These are phyloP conservation scores for Laguncularia racemosa DNA, from an alignment of 345 rosid genomes.

Conservation along the genomic window DNA sequence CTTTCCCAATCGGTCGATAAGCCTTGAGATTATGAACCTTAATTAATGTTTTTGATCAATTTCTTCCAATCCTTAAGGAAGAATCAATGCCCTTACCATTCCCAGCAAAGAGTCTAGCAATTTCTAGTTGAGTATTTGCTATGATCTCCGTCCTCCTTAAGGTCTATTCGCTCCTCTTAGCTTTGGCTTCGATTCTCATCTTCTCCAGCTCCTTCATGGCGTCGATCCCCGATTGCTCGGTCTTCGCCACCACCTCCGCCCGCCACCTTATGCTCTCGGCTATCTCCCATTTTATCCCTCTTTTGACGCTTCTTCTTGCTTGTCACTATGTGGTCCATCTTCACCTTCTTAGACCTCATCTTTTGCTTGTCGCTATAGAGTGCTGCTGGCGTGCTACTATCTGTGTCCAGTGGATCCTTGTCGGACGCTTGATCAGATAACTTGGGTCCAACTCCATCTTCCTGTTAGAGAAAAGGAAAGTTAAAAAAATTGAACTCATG, in stretches of 20 bases:
- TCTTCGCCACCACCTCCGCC: conserved; percentile 72
- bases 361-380: conserved; percentile 41
- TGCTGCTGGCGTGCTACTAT: conserved; percentile 84
- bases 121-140: conserved; percentile 86
- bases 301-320: conserved; percentile 37
- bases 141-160: conserved; percentile 86
- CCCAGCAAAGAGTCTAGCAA: conserved; percentile 72
- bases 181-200: conserved; percentile 87
- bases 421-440: conserved; percentile 43
- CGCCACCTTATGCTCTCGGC: conserved; percentile 79
- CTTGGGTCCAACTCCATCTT: conserved; percentile 43
- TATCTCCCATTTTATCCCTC: conserved; percentile 53
- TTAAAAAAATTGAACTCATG: neutral
- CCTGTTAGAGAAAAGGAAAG: conserved; percentile 24
- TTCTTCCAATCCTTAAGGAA: conserved; percentile 80
- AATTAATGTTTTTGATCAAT: conserved; percentile 17
- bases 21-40: too few species aligned
- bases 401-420: conserved; percentile 53
- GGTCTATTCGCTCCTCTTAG: conserved; percentile 79
- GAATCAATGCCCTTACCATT: conserved; percentile 56
- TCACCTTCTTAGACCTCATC: conserved; percentile 31
- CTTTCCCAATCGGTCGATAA: too few species aligned
- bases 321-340: conserved; percentile 11
- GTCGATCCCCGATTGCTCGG: conserved; percentile 85
- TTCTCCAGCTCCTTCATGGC: conserved; percentile 81